A percentile compares a stretch with the other conserved stretches of the same genome.
Conservation (phyloP, 2,329 filamentous ascomycete genomes). For the Pseudogymnoascus sp. region DNA sequence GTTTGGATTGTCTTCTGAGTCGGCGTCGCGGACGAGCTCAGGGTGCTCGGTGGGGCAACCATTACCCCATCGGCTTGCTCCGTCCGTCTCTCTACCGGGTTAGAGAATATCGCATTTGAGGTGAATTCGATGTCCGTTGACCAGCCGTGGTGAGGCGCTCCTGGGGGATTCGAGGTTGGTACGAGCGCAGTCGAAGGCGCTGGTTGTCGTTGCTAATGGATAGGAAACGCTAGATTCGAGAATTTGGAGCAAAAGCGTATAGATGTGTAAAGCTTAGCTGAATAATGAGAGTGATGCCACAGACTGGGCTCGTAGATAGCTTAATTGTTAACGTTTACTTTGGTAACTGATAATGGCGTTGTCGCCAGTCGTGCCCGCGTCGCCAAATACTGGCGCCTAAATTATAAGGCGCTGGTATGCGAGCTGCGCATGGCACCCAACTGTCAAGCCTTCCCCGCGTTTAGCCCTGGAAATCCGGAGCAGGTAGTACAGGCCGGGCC, state of each 20-base stretch:
- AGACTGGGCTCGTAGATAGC: background rate
- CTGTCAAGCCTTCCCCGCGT: background rate
- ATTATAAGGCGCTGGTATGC: background rate
- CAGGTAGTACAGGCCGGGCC: background rate
- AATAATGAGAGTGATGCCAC: conserved; percentile 5
- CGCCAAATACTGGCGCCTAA: background rate
- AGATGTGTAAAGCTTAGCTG: background rate
- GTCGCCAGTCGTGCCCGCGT: conserved; percentile 6
- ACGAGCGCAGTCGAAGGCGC: background rate
- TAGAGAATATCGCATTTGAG: conserved; percentile 5
- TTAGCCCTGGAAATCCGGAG: background rate
- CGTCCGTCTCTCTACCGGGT: conserved; percentile 3
- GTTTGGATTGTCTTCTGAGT: conserved; percentile 44
- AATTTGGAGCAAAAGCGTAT: background rate
- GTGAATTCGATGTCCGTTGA: background rate
- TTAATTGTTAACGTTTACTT: conserved; percentile 7
- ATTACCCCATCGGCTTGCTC: conserved; percentile 26
- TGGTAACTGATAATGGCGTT: conserved; percentile 8
- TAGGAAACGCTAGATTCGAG: background rate
- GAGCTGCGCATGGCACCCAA: background rate
- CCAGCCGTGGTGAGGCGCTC: background rate
- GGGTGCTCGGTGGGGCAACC: conserved; percentile 36
- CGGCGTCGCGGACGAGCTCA: conserved; percentile 46
- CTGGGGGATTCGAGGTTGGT: background rate
- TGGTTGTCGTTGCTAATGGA: background rate